Evolutionary conservation across 495 filamentous ascomycete species (phyloP), one percentile per base, ranked within the genome.

Genomic region (Lasiosphaeriaceae sp.): DNA sequence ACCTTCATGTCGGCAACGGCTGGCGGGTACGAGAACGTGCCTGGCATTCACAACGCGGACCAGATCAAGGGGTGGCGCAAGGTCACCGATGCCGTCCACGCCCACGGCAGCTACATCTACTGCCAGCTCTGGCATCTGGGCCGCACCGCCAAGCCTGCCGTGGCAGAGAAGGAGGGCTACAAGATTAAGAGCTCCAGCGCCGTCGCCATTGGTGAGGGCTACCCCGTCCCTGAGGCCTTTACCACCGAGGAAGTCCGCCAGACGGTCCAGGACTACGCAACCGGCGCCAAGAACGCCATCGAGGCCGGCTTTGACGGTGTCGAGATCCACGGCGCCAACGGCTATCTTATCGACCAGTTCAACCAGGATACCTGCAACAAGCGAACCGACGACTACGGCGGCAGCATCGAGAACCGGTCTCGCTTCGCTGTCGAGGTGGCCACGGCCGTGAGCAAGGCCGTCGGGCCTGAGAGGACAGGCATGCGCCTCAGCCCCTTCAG

Each of bases 301-400:
- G 74, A 71, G 9, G 88, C 87, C 3, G 88, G 88, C 11, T 92
- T 90, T 54, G 88, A 90, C 62, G 87, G 86, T 23, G 86, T 92
- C 3, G 89, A 92, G 72, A 74, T 90, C 52, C 87, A 90, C 64
- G 83, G 74, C 35, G 86, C 86, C 3, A 90, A 92, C 60, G 88
- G 88, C 9, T 90, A 90, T 63, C 69, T 92, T 48, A 72, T 90
- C 49, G 86, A 92, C 63, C 88, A 92, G 69, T 92, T 92, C 67
- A 74, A 71, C 1, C 86, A 88, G 62, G 82, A 86, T 59, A 72
- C 62, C 16, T 71, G 61, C 56, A 92, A 92, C 71, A 63, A 75
- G 63, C 80, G 88, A 2, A 83, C 77, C 3, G 88, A 92, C 65
- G 44, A 57, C 17, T 92, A 82, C 67, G 88, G 88, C 21, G 87